Conservation (phyloP, 768 basidiomycete genomes). For the Melanogaster broomeanus region DNA sequence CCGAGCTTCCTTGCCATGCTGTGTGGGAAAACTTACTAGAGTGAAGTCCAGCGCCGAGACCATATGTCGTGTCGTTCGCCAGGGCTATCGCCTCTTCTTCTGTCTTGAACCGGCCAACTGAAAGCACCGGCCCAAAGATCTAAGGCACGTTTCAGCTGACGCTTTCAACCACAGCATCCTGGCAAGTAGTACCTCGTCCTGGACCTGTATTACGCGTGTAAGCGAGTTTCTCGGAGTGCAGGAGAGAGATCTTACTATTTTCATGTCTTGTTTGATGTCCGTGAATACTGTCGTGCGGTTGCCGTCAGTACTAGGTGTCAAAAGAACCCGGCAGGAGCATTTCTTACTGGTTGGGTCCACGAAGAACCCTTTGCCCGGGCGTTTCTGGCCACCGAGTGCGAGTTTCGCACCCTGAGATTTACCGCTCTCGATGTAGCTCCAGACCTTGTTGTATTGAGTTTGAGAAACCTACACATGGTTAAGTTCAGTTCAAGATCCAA, state of each 20-base stretch:
- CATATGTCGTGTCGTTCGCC: constrained; percentile 89
- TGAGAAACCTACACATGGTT: constrained; percentile 66
- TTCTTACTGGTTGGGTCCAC: constrained; percentile 85
- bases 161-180: constrained; percentile 7
- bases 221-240: constrained; percentile 9
- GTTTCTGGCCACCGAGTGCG: constrained; percentile 78
- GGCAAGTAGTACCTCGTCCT: constrained; percentile 29
- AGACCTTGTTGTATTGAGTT: constrained; percentile 81
- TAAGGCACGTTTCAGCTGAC: constrained; percentile 30
- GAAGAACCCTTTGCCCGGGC: constrained; percentile 78
- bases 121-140: constrained; percentile 95
- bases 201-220: constrained; percentile 31
- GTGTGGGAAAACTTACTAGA: constrained; percentile 56
- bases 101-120: constrained; percentile 78
- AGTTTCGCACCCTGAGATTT: constrained; percentile 81
- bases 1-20: background rate
- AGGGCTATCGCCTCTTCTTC: constrained; percentile 84
- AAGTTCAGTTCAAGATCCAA: constrained; percentile 7
- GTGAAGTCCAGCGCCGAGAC: constrained; percentile 90
- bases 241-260: constrained; percentile 58
- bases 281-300: constrained; percentile 63
- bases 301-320: constrained; percentile 3
- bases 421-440: constrained; percentile 86
- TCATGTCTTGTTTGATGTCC: constrained; percentile 79
- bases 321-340: constrained; percentile 8